A percentile compares a stretch with the other conserved stretches of the same genome.
Conservation (phyloP, 2,329 filamentous ascomycete species). For the Penicillium fuscoglaucum region DNA sequence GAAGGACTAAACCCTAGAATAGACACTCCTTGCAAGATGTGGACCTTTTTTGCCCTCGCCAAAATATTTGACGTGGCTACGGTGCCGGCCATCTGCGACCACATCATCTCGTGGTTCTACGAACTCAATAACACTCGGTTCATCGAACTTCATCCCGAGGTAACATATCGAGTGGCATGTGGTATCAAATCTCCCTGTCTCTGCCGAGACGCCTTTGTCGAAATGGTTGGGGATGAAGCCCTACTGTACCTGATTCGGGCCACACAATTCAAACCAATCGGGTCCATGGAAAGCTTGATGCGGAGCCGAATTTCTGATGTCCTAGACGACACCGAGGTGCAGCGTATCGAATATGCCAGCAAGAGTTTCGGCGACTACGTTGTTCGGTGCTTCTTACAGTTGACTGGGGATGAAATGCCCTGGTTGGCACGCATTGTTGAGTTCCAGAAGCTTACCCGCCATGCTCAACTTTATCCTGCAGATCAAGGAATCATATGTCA, state of each 20-base stretch:
- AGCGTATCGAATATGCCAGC: constrained; percentile 61
- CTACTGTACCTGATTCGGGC: constrained; percentile 42
- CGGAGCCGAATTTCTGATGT: constrained; percentile 50
- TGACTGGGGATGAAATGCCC: constrained; percentile 37
- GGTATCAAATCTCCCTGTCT: constrained; percentile 38
- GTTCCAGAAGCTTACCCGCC: constrained; percentile 32
- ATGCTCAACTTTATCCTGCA: constrained; percentile 13
- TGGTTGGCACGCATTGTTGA: constrained; percentile 40
- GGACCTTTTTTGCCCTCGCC: constrained; percentile 65
- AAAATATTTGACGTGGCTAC: constrained; percentile 54
- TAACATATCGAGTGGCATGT: constrained; percentile 58
- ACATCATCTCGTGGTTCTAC: constrained; percentile 61
- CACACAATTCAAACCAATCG: constrained; percentile 4
- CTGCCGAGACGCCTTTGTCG: constrained; percentile 53
- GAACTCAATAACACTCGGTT: constrained; percentile 57
- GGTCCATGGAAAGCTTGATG: constrained; percentile 37
- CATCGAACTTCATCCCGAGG: constrained; percentile 64
- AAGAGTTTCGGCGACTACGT: constrained; percentile 55
- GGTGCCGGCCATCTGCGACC: constrained; percentile 42
- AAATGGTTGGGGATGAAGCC: constrained; percentile 65
- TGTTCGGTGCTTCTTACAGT: constrained; percentile 31
- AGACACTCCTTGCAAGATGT: constrained; percentile 66
- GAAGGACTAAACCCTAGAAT: constrained; percentile 56
- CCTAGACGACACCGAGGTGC: constrained; percentile 56
- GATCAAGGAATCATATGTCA: constrained; percentile 17